Percentiles rank a stretch among this genome's conserved stretches.
These are phyloP conservation scores for Byssothecium circinans DNA, from an alignment of 2,329 filamentous ascomycete species.

Conservation along the genomic window DNA sequence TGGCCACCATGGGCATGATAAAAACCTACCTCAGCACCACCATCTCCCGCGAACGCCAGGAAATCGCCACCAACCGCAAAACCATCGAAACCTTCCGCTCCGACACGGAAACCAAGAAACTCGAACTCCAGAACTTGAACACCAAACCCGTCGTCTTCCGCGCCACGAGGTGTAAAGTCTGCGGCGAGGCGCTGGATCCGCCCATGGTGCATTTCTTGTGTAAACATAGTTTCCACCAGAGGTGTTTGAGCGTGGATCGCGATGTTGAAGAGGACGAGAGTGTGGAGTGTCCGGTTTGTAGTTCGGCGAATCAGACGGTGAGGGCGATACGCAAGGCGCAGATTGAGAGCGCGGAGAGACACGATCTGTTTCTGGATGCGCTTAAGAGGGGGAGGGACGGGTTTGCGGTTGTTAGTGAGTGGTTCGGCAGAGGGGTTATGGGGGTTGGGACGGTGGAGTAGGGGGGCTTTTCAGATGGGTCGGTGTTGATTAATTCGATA, in stretches of 20 bases:
- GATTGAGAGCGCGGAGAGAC: conserved; percentile 79
- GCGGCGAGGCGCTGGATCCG: conserved; percentile 75
- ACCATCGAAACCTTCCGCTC: conserved; percentile 80
- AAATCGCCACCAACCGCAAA: conserved; percentile 80
- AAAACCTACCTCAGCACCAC: conserved; percentile 89
- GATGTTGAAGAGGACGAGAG: conserved; percentile 64
- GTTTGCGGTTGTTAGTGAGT: conserved; percentile 90
- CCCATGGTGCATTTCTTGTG: conserved; percentile 95
- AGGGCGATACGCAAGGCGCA: conserved; percentile 84
- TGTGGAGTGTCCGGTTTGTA: conserved; percentile 84
- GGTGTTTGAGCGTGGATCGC: conserved; percentile 69
- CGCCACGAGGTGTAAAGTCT: conserved; percentile 83
- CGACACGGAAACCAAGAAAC: conserved; percentile 78
- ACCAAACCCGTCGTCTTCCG: conserved; percentile 87
- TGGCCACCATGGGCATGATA: conserved; percentile 96
- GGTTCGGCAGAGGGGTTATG: conserved; percentile 95
- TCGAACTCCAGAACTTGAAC: conserved; percentile 75
- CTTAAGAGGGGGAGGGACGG: conserved; percentile 76
- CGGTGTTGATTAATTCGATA: no score
- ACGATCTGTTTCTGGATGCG: conserved; percentile 85
- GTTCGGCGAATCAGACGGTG: conserved; percentile 81
- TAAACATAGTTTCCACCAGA: conserved; percentile 94
- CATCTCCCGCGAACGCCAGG: conserved; percentile 82
- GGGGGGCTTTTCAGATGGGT: no score
- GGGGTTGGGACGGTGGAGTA: conserved; percentile 43